Evolutionary conservation across 352 stramenopile genomes (phyloP), one percentile per base, ranked within the genome.

Genomic region (Stramenopiles sp.): DNA sequence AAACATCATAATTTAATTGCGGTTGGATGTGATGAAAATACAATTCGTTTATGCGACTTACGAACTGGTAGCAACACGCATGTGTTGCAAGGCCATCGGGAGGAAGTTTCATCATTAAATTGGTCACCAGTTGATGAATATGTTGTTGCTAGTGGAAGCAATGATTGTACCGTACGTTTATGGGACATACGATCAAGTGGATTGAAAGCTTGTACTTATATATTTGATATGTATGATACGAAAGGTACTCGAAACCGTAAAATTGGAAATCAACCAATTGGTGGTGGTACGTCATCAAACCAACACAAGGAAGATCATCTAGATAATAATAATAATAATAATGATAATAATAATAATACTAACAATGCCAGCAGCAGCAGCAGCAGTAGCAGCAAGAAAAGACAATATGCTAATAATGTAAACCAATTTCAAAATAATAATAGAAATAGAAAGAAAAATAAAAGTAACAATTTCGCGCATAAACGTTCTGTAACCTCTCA

Each of bases 101-200:
- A 91, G 32, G 86, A 90, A 79, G 79, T 95, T 30, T 92, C 85
- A 84, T 86, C 87, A 7, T 80, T 93, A 29, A 86, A 88, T 27
- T 95, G 90, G 90, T 90, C 88, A 0, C 83, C 80, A 0, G 78
- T 32, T 23, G 88, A 87, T 80, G 89, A 94, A 81, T 93, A 88
- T 81, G 69, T 92, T 6, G 80, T 95, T 27, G 81, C 83, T 0
- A 88, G 88, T 0, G 90, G 86, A 13, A 84, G 84, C 7, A 81
- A 85, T 81, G 83, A 88, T 79, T 87, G 86, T 30, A 85, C 90
- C 76, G 86, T 93, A 43, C 86, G 89, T 23, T 78, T 95, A 31
- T 95, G 90, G 90, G 90, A 95, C 80, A 91, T 94, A 63, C 88
- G 90, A 69, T 85, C 87, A 63, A 93, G 89, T 0, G 90, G 90